A percentile compares a stretch with the other conserved stretches of the same genome.
Evolutionary conservation across 768 basidiomycete species (phyloP).

Genomic region (Calvatia gigantea): DNA sequence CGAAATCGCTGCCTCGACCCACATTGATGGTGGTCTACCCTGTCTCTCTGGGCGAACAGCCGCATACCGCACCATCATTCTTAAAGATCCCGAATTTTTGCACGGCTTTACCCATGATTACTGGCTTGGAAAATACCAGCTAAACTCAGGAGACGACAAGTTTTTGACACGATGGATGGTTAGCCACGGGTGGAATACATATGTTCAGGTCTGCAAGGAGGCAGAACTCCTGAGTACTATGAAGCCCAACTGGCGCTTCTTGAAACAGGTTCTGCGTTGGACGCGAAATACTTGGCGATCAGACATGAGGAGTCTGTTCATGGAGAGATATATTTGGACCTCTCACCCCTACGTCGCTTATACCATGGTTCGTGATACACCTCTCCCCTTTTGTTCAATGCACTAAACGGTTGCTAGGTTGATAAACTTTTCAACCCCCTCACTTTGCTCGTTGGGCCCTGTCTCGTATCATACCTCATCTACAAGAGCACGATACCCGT

Average conservation of each 20-base stretch:
- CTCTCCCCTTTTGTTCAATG: constrained; percentile 26
- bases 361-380: constrained; percentile 76
- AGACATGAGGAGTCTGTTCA: constrained; percentile 85
- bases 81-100: constrained; percentile 92
- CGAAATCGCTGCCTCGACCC: constrained; percentile 84
- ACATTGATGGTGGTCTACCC: constrained; percentile 90
- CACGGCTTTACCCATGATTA: constrained; percentile 93
- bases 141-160: constrained; percentile 93
- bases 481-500: constrained; percentile 74
- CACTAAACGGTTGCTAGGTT: constrained; percentile 40
- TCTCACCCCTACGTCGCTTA: constrained; percentile 89
- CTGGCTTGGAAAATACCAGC: constrained; percentile 92
- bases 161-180: constrained; percentile 97
- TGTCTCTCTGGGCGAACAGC: constrained; percentile 93
- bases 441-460: constrained; percentile 82
- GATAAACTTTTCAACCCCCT: constrained; percentile 86
- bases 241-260: constrained; percentile 95
- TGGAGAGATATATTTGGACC: constrained; percentile 85
- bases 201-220: constrained; percentile 83
- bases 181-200: constrained; percentile 92
- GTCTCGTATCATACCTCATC: constrained; percentile 70
- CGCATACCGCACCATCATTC: constrained; percentile 89
- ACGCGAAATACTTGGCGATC: constrained; percentile 94
- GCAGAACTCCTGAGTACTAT: constrained; percentile 87
- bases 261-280: constrained; percentile 93